Conservation (phyloP, 2,329 filamentous ascomycete genomes). For the Paraconiothyrium brasiliense region DNA sequence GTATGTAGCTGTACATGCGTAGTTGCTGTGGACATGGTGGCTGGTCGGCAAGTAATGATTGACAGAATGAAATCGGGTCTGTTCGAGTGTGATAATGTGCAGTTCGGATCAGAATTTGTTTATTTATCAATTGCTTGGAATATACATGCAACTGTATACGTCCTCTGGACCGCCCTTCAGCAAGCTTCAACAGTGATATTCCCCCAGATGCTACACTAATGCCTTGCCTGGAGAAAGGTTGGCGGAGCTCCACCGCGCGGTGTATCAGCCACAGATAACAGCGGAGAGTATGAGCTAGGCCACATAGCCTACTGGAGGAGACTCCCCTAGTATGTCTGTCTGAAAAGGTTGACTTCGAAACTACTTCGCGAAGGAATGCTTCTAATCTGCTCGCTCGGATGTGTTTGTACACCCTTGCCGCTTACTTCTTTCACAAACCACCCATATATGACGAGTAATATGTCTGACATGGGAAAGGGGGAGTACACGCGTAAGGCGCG, state of each 20-base stretch:
- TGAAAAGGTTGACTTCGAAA: too few relatives aligned
- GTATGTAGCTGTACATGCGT: slow-evolving; percentile 24
- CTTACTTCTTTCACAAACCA: not conserved
- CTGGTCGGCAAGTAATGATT: not conserved
- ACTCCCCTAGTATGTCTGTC: too few relatives aligned
- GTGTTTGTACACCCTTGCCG: too few relatives aligned
- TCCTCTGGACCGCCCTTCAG: not conserved
- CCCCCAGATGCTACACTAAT: not conserved
- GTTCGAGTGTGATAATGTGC: not conserved
- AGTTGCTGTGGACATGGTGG: not conserved
- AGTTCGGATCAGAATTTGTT: not conserved
- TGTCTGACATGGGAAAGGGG: not conserved
- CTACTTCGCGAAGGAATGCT: too few relatives aligned
- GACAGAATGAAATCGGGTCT: not conserved
- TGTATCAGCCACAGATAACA: not conserved
- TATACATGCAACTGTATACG: not conserved
- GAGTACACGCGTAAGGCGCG: not conserved
- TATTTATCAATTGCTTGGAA: not conserved
- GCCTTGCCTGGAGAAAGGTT: not conserved
- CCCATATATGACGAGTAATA: not conserved
- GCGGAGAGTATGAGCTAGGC: not conserved
- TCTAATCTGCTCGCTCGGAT: too few relatives aligned
- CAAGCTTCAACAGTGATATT: not conserved
- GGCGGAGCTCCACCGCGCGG: slow-evolving; percentile 1
- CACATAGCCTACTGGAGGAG: too few relatives aligned